Evolutionary conservation across 1,139 yeast species (phyloP).

Genomic region (Taphrina communis): DNA sequence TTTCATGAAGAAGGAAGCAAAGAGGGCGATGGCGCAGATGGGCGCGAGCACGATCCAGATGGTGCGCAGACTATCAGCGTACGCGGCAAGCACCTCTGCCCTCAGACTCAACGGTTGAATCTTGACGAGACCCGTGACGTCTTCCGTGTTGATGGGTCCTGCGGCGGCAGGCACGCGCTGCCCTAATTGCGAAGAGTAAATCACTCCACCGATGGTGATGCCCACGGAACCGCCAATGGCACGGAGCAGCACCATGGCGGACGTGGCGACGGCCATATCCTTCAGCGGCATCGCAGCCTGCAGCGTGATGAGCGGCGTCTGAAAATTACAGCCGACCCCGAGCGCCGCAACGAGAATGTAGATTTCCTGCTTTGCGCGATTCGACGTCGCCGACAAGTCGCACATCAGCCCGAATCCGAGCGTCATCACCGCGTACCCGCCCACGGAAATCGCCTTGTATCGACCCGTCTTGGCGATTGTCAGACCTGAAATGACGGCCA

Average conservation of each 20-base stretch:
- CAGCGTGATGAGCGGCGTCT: conserved; percentile 59
- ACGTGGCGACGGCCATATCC: conserved; percentile 40
- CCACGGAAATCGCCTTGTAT: conserved; percentile 59
- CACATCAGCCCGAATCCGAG: conserved; percentile 63
- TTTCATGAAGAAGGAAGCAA: conserved; percentile 22
- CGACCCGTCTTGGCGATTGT: conserved; percentile 57
- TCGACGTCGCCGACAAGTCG: conserved; percentile 55
- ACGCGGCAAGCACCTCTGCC: conserved; percentile 24
- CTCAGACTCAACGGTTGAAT: conserved; percentile 22
- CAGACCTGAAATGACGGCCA: conserved; percentile 59
- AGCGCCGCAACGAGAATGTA: conserved; percentile 62
- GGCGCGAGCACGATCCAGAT: conserved; percentile 40
- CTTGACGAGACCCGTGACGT: conserved; percentile 23
- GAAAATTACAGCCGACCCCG: conserved; percentile 62
- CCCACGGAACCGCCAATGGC: conserved; percentile 42
- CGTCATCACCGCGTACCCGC: conserved; percentile 57
- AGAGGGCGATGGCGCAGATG: conserved; percentile 23
- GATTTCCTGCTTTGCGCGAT: conserved; percentile 58
- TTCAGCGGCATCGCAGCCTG: conserved; percentile 63
- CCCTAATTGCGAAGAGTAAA: conserved; percentile 22
- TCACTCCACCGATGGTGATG: conserved; percentile 41
- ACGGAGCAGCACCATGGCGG: conserved; percentile 37
- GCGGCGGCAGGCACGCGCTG: conserved; percentile 13
- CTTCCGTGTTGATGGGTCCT: conserved; percentile 14
- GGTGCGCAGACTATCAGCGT: conserved; percentile 19